Conservation (phyloP, 805 yeast genomes). For the Cyberlindnera misumaiensis region DNA sequence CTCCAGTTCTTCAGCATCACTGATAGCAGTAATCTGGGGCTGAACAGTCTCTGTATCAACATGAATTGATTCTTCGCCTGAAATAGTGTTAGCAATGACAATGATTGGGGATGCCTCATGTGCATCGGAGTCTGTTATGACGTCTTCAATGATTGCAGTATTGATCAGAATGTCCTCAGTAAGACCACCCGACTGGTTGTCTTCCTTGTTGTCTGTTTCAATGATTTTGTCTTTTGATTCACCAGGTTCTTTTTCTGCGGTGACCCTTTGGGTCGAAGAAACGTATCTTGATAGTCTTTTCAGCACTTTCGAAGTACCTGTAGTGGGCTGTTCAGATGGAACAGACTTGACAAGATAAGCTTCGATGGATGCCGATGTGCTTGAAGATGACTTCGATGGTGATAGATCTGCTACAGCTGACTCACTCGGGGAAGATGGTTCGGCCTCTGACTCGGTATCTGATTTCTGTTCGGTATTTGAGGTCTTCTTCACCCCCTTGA, state of each 20-base stretch:
- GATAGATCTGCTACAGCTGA: no score
- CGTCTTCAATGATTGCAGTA: background rate
- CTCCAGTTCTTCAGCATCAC: background rate
- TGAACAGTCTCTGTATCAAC: background rate
- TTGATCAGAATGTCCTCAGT: background rate
- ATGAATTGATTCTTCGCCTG: slow-evolving; percentile 1
- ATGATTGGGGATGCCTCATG: slow-evolving; percentile 1
- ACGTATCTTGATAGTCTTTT: no score
- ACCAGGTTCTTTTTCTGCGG: no score
- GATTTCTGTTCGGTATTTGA: background rate
- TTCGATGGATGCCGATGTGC: no score
- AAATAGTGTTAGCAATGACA: background rate
- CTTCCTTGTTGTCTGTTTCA: no score
- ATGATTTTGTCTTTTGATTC: no score
- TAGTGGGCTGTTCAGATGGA: no score
- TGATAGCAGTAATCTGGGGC: background rate
- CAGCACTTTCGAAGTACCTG: no score
- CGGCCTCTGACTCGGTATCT: background rate
- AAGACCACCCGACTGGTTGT: no score
- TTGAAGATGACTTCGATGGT: no score
- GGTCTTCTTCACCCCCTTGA: background rate
- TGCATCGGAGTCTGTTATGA: background rate
- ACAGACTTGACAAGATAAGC: no score
- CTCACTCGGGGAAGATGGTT: no score
- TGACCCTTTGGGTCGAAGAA: background rate